A percentile compares a stretch with the other conserved stretches of the same genome.
Conservation (phyloP, 495 filamentous ascomycete species). For the Talaromyces ruber region DNA sequence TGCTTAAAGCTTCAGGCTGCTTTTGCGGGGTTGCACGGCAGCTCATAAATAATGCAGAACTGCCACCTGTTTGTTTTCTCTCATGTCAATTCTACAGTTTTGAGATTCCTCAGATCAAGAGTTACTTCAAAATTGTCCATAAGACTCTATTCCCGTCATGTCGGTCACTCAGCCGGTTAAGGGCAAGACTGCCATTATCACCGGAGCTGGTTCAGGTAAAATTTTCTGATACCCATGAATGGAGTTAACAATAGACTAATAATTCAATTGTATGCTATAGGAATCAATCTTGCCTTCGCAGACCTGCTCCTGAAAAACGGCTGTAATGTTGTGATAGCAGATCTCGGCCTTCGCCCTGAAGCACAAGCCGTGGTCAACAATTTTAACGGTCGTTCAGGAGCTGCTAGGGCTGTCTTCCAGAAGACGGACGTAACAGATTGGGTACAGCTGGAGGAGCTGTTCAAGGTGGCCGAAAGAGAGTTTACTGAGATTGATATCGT, state of each 20-base stretch:
- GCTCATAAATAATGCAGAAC: not conserved
- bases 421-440: conserved; percentile 55
- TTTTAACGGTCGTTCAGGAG: conserved; percentile 25
- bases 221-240: not conserved
- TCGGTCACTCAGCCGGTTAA: conserved; percentile 27
- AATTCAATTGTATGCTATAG: conserved; percentile 7
- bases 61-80: not conserved
- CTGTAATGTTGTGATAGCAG: conserved; percentile 60
- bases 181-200: conserved; percentile 61
- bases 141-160: conserved; percentile 1
- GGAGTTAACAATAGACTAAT: not conserved
- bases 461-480: conserved; percentile 40
- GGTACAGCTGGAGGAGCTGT: conserved; percentile 49
- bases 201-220: conserved; percentile 62
- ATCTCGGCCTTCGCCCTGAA: conserved; percentile 56
- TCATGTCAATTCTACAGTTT: not conserved
- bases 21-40: not conserved
- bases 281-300: conserved; percentile 52
- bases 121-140: not conserved
- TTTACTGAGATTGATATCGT: conserved; percentile 58
- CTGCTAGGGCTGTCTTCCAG: conserved; percentile 49
- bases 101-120: not conserved
- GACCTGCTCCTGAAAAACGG: conserved; percentile 45
- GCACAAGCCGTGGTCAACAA: conserved; percentile 48
- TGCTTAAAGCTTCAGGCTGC: not conserved